Base-by-base conservation (phyloP, 2,329 filamentous ascomycete species). In the Verticillium longisporum region DNA sequence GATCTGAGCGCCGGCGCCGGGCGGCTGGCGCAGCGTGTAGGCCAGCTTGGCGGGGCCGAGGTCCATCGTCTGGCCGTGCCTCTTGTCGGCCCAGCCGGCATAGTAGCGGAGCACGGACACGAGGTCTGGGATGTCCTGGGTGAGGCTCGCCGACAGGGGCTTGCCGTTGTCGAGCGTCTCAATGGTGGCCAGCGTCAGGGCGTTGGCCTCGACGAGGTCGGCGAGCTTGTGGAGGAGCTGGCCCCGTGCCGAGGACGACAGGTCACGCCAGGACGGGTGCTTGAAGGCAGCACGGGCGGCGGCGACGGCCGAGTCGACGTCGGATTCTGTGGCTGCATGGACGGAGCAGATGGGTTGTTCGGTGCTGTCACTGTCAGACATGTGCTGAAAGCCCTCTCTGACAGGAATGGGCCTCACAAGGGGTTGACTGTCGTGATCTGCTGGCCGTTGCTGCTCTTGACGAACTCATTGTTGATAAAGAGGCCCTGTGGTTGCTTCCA, bases 151-250 rank as follows among this genome's bases (percentile, higher is more conserved):
- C 3, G 78, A 74, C 72, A 90, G 91, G 4, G 89, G 87, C 73
- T 94, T 92, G 71, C 89, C 91, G 68, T 92, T 93, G 73, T 95
- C 90, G 81, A 90, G 88, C 0, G 89, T 88, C 75, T 95, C 90
- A 56, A 82, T 76, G 13, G 78, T 75, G 38, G 78, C 77, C 21
- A 82, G 70, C 1, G 70, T 69, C 63, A 79, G 80, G 33, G 79
- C 80, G 72, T 95, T 80, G 68, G 87, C 71, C 58, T 88, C 85
- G 38, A 93, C 78, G 37, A 94, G 77, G 62, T 88, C 83, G 21
- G 88, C 87, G 34, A 94, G 83, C 72, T 86, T 89, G 71, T 80
- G 78, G 81, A 95, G 83, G 62, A 93, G 73, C 31, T 80, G 80
- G 45, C 87, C 89, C 41, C 90, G 85, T 59, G 89, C 86, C 4